phyloP scores from a whole-genome alignment of 768 basidiomycete genomes.

The Auricularia cornea region DNA sequence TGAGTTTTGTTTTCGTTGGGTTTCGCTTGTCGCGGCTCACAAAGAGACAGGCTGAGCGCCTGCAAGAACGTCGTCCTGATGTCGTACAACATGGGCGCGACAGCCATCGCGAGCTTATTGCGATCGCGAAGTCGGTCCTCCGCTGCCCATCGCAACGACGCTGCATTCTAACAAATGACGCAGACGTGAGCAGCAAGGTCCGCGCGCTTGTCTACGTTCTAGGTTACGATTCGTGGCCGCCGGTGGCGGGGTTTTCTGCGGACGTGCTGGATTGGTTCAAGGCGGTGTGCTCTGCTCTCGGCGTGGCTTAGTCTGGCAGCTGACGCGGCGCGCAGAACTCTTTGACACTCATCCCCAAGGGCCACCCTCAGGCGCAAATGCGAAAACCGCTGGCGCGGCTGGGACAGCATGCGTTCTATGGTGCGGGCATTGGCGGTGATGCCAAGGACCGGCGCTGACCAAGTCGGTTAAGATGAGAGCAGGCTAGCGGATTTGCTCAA shows the following conservation, averaged over 20 bases:
- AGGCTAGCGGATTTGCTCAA: neutral
- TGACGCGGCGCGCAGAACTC: slow-evolving; percentile 2
- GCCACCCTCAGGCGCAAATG: neutral
- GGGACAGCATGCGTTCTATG: neutral
- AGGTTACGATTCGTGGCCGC: slow-evolving; percentile 33
- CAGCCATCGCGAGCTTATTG: slow-evolving; percentile 66
- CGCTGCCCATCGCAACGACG: slow-evolving; percentile 1
- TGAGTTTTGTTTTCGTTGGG: slow-evolving; percentile 32
- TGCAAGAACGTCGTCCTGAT: slow-evolving; percentile 71
- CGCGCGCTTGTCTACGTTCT: slow-evolving; percentile 73
- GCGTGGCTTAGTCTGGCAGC: neutral
- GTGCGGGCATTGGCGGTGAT: neutral
- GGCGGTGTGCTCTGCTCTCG: slow-evolving; percentile 20
- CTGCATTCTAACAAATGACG: slow-evolving; percentile 23
- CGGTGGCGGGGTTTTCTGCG: neutral
- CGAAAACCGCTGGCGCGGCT: neutral
- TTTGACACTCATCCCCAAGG: slow-evolving; percentile 5
- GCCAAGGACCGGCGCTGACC: neutral
- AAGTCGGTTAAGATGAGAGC: neutral
- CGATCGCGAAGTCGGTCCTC: slow-evolving; percentile 51
- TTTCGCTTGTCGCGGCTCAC: slow-evolving; percentile 5
- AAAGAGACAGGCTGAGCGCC: slow-evolving; percentile 49
- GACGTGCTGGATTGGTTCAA: slow-evolving; percentile 6
- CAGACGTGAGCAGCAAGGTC: slow-evolving; percentile 52
- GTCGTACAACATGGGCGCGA: slow-evolving; percentile 81